Evolutionary conservation across 2,329 filamentous ascomycete species (phyloP), one percentile per base, ranked within the genome.

Genomic region (Ophiocordyceps unilateralis): DNA sequence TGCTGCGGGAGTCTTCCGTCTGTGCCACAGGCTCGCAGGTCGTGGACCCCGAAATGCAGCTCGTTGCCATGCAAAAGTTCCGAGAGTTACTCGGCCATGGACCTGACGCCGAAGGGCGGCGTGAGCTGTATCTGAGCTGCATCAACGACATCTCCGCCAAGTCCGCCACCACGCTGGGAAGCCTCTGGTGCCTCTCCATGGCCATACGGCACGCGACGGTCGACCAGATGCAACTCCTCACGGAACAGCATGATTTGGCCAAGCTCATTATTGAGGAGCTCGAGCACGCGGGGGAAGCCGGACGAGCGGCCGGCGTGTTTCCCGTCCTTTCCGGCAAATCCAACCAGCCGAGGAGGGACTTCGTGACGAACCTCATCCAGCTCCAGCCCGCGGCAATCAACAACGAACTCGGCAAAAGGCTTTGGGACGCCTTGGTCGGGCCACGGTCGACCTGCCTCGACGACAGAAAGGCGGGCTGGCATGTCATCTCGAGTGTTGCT

Each of bases 341-440:
- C 46, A 79, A 67, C 49, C 57, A 52, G 50, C 75, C 65, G 45
- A 78, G 67, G 45, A 74, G 69, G 48, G 77, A 72, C 43, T 69
- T 77, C 39, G 70, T 77, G 42, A 63, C 60, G 43, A 64, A 61
- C 38, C 67, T 87, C 32, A 71, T 89, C 28, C 60, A 63, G 28
- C 63, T 76, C 42, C 72, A 75, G n/a, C 70, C 81, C 1, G 63
- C 69, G 9, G 72, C 74, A 0, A 71, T 93, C 40, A 70, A 74
- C 0, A 53, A 66, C 3, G 72, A 80, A 1, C 65, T 83, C 4
- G 78, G 80, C 15, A 63, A 67, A 37, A 66, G 65, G 12, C 67
- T 93, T 2, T 93, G 85, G 84, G 67, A 80, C 44, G 65, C 80
- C 34, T 66, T 91, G 22, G 76, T 93, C 40, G 82, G 85, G 12